Evolutionary conservation across 768 basidiomycete genomes (phyloP).

Genomic region (Infundibulicybe gibba): DNA sequence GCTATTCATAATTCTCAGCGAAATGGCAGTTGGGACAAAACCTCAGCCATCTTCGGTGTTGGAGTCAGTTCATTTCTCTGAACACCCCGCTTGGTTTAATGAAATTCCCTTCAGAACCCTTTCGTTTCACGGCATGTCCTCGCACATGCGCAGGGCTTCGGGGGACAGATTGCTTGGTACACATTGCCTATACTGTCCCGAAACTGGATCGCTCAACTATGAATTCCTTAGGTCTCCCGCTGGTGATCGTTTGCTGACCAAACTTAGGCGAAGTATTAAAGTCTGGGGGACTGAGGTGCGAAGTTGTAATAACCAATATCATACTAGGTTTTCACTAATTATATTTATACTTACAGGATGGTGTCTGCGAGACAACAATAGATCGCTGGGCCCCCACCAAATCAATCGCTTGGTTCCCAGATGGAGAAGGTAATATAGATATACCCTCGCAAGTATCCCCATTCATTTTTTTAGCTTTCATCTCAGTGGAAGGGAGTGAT

Average conservation of each 20-base stretch:
- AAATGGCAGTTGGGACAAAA: slow-evolving; percentile 60
- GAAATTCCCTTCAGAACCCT: slow-evolving; percentile 39
- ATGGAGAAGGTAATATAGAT: slow-evolving; percentile 43
- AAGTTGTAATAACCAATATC: slow-evolving; percentile 5
- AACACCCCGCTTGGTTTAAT: background rate
- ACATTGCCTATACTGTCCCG: slow-evolving; percentile 1
- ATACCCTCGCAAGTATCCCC: background rate
- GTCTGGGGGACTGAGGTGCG: slow-evolving; percentile 68
- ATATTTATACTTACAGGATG: slow-evolving; percentile 38
- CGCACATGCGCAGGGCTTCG: slow-evolving; percentile 68
- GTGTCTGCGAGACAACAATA: slow-evolving; percentile 65
- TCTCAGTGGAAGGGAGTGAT: slow-evolving; percentile 64
- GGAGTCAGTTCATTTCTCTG: slow-evolving; percentile 35
- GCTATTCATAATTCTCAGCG: background rate
- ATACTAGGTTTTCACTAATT: background rate
- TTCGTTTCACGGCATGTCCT: slow-evolving; percentile 59
- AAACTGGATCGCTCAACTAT: too few species aligned
- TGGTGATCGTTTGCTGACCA: slow-evolving; percentile 60
- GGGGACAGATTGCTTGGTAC: slow-evolving; percentile 74
- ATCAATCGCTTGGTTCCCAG: slow-evolving; percentile 66
- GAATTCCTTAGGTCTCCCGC: slow-evolving; percentile 51
- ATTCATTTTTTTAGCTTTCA: slow-evolving; percentile 43
- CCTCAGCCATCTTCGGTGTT: slow-evolving; percentile 63
- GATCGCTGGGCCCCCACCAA: slow-evolving; percentile 53
- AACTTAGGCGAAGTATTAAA: slow-evolving; percentile 61